Conservation (phyloP, 2,329 filamentous ascomycete species). For the Penicillium concentricum region DNA sequence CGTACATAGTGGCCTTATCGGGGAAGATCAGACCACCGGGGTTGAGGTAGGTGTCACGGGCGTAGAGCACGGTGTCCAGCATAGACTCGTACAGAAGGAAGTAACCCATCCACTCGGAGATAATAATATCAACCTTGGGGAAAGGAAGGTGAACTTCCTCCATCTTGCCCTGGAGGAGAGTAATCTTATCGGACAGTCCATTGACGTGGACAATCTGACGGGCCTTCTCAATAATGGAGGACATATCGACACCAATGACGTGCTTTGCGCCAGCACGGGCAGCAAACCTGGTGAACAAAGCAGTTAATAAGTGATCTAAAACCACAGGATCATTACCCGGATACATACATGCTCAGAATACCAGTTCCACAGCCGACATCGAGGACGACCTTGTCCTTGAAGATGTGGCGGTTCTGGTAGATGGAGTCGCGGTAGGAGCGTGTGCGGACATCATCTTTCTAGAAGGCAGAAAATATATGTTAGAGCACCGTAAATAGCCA, state of each 20-base stretch:
- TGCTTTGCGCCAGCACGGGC: constrained; percentile 95
- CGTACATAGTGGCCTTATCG: constrained; percentile 96
- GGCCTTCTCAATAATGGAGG: constrained; percentile 98
- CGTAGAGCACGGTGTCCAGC: constrained; percentile 97
- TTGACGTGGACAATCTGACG: constrained; percentile 91
- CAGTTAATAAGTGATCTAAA: constrained; percentile 18
- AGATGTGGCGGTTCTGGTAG: constrained; percentile 91
- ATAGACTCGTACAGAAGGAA: constrained; percentile 98
- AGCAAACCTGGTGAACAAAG: constrained; percentile 70
- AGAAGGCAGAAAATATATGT: constrained; percentile 8
- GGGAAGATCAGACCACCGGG: constrained; percentile 94
- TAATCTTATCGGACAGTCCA: constrained; percentile 93
- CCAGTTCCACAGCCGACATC: constrained; percentile 97
- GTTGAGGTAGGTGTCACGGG: constrained; percentile 84
- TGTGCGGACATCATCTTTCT: constrained; percentile 99
- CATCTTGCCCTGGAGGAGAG: constrained; percentile 98
- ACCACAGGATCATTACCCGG: neutral
- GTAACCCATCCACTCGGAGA: constrained; percentile 99
- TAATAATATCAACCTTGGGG: constrained; percentile 97
- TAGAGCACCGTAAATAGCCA: neutral
- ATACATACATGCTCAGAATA: constrained; percentile 89
- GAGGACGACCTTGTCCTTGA: constrained; percentile 89
- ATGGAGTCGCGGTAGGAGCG: constrained; percentile 96
- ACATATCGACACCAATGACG: constrained; percentile 99
- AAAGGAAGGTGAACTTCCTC: constrained; percentile 93